A percentile compares a stretch with the other conserved stretches of the same genome.
phyloP scores from a whole-genome alignment of 2,329 filamentous ascomycete genomes.

The Xylaria arbuscula region DNA sequence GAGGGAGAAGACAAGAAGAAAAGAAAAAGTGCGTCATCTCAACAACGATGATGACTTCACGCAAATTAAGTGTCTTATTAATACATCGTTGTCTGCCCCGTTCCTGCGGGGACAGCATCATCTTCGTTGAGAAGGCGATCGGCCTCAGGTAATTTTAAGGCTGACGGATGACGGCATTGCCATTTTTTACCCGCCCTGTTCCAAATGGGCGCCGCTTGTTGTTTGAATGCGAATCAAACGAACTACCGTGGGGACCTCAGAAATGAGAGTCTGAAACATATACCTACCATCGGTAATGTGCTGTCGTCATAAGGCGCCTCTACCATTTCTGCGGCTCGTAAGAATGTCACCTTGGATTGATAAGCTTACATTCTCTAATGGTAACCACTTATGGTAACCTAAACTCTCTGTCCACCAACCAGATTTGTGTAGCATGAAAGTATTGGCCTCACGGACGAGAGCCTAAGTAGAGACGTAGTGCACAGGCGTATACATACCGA shows the following conservation, averaged over 20 bases:
- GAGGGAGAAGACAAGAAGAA: neutral
- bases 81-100: slow-evolving; percentile 4
- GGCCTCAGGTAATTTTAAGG: slow-evolving; percentile 23
- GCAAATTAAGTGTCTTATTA: slow-evolving; percentile 27
- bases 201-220: slow-evolving; percentile 4
- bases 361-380: neutral
- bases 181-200: neutral
- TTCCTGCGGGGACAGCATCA: slow-evolving; percentile 7
- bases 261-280: neutral
- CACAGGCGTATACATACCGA: neutral
- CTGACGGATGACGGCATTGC: slow-evolving; percentile 27
- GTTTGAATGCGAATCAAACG: neutral
- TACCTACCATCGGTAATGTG: neutral
- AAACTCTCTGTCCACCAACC: neutral
- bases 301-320: neutral
- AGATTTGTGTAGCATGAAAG: neutral
- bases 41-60: neutral
- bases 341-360: neutral
- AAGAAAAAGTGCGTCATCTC: slow-evolving; percentile 11
- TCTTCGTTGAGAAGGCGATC: slow-evolving; percentile 13
- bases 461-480: neutral
- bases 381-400: neutral
- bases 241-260: neutral
- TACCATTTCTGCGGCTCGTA: slow-evolving; percentile 8
- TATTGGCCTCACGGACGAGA: neutral